Evolutionary conservation across 2,329 filamentous ascomycete genomes (phyloP), one percentile per base, ranked within the genome.

Genomic region (Diaporthe capsici): DNA sequence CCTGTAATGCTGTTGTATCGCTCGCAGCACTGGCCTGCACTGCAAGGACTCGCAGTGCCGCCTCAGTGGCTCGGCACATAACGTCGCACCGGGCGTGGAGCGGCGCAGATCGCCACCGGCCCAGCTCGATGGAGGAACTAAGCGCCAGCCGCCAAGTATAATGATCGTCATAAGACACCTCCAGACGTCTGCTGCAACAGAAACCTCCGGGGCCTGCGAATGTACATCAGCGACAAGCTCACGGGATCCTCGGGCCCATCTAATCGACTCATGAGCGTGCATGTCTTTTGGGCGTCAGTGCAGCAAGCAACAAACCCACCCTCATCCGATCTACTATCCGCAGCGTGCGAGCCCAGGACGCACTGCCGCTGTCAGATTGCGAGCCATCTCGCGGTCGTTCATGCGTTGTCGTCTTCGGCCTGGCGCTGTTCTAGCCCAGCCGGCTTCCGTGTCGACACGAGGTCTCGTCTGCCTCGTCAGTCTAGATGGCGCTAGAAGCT

Each of bases 121-220:
- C 63, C 44, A 53, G 63, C 63, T 53, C 65, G 47, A 70, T 55
- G 31, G 65, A 13, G 65, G 63, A 51, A 25, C 49, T 70, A 55
- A 55, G 65, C 49, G 65, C 49, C 51, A 70, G 65, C 65, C 65
- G 65, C 65, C 65, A 55, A 55, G 65, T 42, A 70, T 70, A 70
- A 55, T 70, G 65, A 70, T 70, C 65, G 65, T 55, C 65, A 55
- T 55, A 70, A 55, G 34, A 53, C 49, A 53, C 34, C 65, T 55
- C 47, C 34, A 53, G 65, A 55, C 65, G 15, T 39, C 65, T 55
- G 65, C 47, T 55, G 65, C 65, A 70, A 53, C 65, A 55, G 34
- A 70, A 53, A 39, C 65, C 34, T 70, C 22, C 65, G 49, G 65
- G 7, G 49, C 49, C 49, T 28, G 65, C 49, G 42, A 12, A 39